These are phyloP conservation scores for Rubia peregrina DNA, from an alignment of 305 asterid species.

Conservation along the genomic window DNA sequence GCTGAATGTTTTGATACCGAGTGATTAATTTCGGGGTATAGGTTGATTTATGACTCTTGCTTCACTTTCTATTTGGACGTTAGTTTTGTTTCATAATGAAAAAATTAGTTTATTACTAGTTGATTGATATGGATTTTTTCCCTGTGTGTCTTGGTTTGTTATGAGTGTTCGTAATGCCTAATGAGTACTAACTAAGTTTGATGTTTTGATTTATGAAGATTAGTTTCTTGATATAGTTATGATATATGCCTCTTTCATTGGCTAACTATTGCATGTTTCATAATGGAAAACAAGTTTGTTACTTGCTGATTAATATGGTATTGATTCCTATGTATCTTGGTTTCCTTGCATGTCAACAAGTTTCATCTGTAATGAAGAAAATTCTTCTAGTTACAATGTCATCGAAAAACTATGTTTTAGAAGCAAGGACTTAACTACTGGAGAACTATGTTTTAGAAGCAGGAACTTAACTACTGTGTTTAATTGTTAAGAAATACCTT, in stretches of 20 bases:
- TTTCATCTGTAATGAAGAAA: constrained; percentile 50
- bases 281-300: neutral
- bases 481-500: too few relatives aligned
- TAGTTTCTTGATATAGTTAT: neutral
- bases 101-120: neutral
- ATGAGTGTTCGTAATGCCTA: too few relatives aligned
- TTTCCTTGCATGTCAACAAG: constrained; percentile 31
- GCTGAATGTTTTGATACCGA: too few relatives aligned
- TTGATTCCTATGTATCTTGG: neutral
- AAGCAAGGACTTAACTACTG: too few relatives aligned
- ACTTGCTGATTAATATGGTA: neutral
- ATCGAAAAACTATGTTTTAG: too few relatives aligned
- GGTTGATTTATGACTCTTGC: too few relatives aligned
- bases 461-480: too few relatives aligned
- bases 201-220: neutral
- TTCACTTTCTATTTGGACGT: neutral
- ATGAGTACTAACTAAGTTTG: neutral
- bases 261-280: neutral
- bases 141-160: neutral
- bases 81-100: neutral
- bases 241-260: too few relatives aligned
- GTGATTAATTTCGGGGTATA: too few relatives aligned
- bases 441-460: too few relatives aligned
- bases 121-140: neutral
- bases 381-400: constrained; percentile 31